Percentiles rank a stretch among this genome's conserved stretches.
Conservation (phyloP, 306 rosid genomes). For the Cicer arietinum region DNA sequence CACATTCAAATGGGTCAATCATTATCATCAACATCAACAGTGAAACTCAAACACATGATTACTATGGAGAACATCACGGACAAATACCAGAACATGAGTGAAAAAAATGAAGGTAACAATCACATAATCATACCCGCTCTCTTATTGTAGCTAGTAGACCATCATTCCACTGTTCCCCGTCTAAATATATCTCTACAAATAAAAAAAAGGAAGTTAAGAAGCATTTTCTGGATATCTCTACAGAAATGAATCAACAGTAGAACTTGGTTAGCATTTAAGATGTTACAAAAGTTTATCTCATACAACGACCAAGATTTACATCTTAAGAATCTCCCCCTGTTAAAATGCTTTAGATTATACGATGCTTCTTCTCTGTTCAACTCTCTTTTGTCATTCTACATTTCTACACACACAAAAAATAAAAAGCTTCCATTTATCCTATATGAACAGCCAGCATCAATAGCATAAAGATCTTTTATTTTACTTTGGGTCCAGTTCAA, state of each 20-base stretch:
- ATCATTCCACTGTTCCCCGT: constrained; percentile 92
- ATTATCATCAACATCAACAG: constrained; percentile 35
- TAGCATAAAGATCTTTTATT: constrained; percentile 1
- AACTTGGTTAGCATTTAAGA: constrained; percentile 10
- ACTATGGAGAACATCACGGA: constrained; percentile 28
- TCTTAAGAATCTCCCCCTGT: constrained; percentile 17
- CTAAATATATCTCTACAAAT: constrained; percentile 65
- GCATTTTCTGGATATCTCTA: constrained; percentile 1
- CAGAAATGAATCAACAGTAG: constrained; percentile 33
- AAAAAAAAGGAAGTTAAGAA: constrained; percentile 26
- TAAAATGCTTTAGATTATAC: constrained; percentile 36
- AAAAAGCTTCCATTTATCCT: constrained; percentile 17
- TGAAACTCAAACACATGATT: constrained; percentile 37
- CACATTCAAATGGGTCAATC: constrained; percentile 43
- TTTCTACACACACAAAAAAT: neutral
- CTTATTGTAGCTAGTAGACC: constrained; percentile 90
- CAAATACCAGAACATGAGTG: constrained; percentile 44
- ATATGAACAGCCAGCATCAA: constrained; percentile 1
- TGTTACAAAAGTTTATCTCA: constrained; percentile 20
- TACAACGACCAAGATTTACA: constrained; percentile 29
- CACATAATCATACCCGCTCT: constrained; percentile 73
- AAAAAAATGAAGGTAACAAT: constrained; percentile 30
- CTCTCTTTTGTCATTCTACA: constrained; percentile 9
- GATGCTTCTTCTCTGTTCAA: constrained; percentile 8
- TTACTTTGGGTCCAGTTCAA: constrained; percentile 1